Evolutionary conservation across 345 rosid genomes (phyloP), one percentile per base, ranked within the genome.

Genomic region (Boechera retrofracta): DNA sequence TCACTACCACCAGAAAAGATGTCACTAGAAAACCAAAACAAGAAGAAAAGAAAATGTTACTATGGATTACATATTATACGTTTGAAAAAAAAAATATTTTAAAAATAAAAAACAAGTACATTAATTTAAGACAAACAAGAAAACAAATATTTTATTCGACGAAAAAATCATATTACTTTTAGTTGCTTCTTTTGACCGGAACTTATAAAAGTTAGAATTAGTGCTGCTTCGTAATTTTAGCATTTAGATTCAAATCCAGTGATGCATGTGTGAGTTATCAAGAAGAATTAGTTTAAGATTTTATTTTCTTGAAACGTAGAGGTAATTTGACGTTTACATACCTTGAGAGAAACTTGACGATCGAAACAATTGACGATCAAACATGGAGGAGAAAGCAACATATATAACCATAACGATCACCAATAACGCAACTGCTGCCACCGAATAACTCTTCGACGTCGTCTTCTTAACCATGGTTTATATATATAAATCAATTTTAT

Each of bases 1-100:
- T 49, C 2, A 62, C 54, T 18, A 90, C 78, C 12, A 87, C 88
- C 2, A 89, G 52, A n/a, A 49, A 16, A 49, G 1, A 47, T 47
- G 8, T 47, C 51, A 44, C 16, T 44, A 44, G 15, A 44, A 44
- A 13, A 44, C 16, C 2, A 13, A 44, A 44, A 12, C 10, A 41
- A 9, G 1, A 6, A 39, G 3, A 10, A 39, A 11, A 3, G 6
- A 35, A 35, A 35, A 35, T 1, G 38, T 1, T 10, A 39, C 12
- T 2, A 4, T 11, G n/a, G 5, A 42, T 42, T 39, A 6, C 41
- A 38, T 38, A 2, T 9, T 38, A 38, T 7, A 41, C 4, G 45
- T 41, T 41, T 9, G 13, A 41, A 3, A 38, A 7, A 1, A 9
- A 1, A 38, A 38, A 7, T 8, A 38, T 8, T 7, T 4, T 35